Conservation (phyloP, 2,329 filamentous ascomycete genomes). For the Sphaerulina musiva region DNA sequence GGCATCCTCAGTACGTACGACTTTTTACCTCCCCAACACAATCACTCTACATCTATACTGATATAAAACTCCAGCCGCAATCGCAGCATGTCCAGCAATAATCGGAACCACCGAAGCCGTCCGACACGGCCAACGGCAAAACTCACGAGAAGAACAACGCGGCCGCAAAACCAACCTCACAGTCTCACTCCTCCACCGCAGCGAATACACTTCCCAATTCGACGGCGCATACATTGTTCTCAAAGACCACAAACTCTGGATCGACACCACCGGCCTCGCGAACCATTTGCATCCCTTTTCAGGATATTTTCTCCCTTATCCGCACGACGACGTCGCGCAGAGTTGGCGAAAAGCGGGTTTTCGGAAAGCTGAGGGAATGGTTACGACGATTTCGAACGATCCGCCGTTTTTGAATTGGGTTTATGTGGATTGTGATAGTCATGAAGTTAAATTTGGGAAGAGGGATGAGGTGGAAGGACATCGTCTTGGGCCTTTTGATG, state of each 20-base stretch:
- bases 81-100: slow-evolving; percentile 32
- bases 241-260: slow-evolving; percentile 39
- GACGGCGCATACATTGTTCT: slow-evolving; percentile 29
- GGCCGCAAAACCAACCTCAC: slow-evolving; percentile 30
- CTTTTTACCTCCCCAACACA: not conserved
- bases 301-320: slow-evolving; percentile 44
- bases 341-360: slow-evolving; percentile 28
- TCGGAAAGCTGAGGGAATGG: slow-evolving; percentile 39
- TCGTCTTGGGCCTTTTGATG: slow-evolving; percentile 73
- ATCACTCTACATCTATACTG: not conserved
- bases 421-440: slow-evolving; percentile 54
- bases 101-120: slow-evolving; percentile 34
- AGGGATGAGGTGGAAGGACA: slow-evolving; percentile 60
- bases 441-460: slow-evolving; percentile 54
- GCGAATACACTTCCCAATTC: slow-evolving; percentile 25
- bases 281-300: slow-evolving; percentile 40
- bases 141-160: slow-evolving; percentile 31
- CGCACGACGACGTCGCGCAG: slow-evolving; percentile 36
- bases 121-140: slow-evolving; percentile 30
- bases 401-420: slow-evolving; percentile 64
- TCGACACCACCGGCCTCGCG: slow-evolving; percentile 22
- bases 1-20: slow-evolving; percentile 10
- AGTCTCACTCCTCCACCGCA: slow-evolving; percentile 26
- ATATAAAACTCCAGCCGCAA: slow-evolving; percentile 19
- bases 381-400: slow-evolving; percentile 43